Evolutionary conservation across 352 stramenopile genomes (phyloP).

Genomic region (Plasmopara halstedii): DNA sequence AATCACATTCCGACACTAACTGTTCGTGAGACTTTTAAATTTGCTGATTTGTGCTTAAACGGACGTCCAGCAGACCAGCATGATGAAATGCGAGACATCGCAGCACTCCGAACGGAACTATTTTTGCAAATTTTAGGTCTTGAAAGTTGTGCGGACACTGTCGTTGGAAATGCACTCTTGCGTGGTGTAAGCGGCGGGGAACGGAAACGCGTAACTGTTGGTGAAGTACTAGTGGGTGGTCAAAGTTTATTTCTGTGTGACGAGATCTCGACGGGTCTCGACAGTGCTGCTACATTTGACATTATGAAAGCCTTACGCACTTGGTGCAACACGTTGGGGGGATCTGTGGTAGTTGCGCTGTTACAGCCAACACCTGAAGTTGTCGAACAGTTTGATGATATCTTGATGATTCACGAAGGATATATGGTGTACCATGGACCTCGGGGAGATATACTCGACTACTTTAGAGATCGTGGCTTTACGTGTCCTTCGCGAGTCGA

Average conservation of each 20-base stretch:
- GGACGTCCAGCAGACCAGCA: slow-evolving; percentile 38
- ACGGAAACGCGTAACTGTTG: slow-evolving; percentile 81
- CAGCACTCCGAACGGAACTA: slow-evolving; percentile 51
- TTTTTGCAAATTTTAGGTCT: slow-evolving; percentile 81
- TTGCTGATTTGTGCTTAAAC: slow-evolving; percentile 29
- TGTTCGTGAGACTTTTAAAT: slow-evolving; percentile 24
- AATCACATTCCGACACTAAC: slow-evolving; percentile 23
- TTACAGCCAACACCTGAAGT: slow-evolving; percentile 81
- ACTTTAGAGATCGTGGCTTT: slow-evolving; percentile 82
- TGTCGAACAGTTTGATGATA: slow-evolving; percentile 92
- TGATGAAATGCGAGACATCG: slow-evolving; percentile 63
- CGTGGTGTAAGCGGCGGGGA: slow-evolving; percentile 89
- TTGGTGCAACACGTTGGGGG: slow-evolving; percentile 31
- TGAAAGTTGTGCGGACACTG: slow-evolving; percentile 82
- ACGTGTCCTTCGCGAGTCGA: slow-evolving; percentile 52
- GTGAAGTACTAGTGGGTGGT: slow-evolving; percentile 31
- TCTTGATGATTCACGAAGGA: slow-evolving; percentile 91
- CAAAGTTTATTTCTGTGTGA: slow-evolving; percentile 74
- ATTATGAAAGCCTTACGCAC: slow-evolving; percentile 47
- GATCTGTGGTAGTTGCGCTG: slow-evolving; percentile 26
- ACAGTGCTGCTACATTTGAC: slow-evolving; percentile 46
- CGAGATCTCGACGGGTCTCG: slow-evolving; percentile 56
- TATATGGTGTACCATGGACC: slow-evolving; percentile 91
- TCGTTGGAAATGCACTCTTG: slow-evolving; percentile 82
- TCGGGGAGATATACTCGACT: slow-evolving; percentile 48